These are phyloP conservation scores for Astrocystis sublimbata DNA, from an alignment of 495 filamentous ascomycete genomes.

Conservation along the genomic window DNA sequence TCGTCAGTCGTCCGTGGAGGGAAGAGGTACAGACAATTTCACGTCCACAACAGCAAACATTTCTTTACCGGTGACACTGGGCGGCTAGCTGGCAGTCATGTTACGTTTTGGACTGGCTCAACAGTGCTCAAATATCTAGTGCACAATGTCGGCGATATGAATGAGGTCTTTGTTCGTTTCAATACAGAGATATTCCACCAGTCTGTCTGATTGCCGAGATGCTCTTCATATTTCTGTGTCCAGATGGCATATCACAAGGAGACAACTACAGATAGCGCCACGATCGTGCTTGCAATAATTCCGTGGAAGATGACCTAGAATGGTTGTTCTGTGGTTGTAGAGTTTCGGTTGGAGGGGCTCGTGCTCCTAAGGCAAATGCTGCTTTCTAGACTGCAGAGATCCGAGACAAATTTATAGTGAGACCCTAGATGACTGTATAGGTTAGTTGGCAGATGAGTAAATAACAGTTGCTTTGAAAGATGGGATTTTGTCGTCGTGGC, in stretches of 20 bases:
- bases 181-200: background rate
- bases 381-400: slow-evolving; percentile 47
- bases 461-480: background rate
- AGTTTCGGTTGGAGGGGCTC: slow-evolving; percentile 56
- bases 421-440: background rate
- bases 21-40: background rate
- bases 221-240: background rate
- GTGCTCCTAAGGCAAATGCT: slow-evolving; percentile 60
- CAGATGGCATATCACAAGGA: background rate
- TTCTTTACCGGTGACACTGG: background rate
- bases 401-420: slow-evolving; percentile 24
- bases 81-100: background rate
- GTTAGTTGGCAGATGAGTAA: background rate
- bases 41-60: background rate
- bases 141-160: background rate
- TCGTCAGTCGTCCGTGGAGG: background rate
- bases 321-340: slow-evolving; percentile 63
- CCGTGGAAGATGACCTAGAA: slow-evolving; percentile 41
- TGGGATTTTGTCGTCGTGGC: background rate
- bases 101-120: background rate
- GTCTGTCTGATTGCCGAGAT: background rate
- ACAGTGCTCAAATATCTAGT: background rate
- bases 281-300: no score
- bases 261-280: no score
- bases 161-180: background rate